phyloP scores from a whole-genome alignment of 1,284 basidiomycete species.

The Fomitopsis palustris region DNA sequence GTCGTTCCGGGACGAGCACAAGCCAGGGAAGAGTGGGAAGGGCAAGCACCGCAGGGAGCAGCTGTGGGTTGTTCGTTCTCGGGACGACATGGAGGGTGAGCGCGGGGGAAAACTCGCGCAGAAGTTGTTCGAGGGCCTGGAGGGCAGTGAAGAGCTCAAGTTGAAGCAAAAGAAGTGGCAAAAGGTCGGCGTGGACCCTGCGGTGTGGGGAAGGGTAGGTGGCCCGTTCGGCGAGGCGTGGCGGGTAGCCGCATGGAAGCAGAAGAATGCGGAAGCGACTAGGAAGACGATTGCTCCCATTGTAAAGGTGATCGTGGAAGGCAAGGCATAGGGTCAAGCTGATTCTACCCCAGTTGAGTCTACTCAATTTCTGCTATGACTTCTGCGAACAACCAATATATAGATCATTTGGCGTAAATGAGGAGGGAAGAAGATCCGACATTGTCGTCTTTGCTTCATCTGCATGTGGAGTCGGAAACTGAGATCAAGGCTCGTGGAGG shows the following conservation, averaged over 20 bases:
- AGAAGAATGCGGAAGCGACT: conserved; percentile 71
- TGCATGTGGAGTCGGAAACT: too few species aligned
- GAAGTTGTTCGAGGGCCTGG: conserved; percentile 53
- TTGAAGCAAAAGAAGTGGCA: conserved; percentile 42
- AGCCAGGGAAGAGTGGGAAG: conserved; percentile 43
- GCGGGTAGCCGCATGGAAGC: conserved; percentile 61
- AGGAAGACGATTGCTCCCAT: conserved; percentile 82
- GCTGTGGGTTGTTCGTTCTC: conserved; percentile 51
- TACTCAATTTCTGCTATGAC: too few species aligned
- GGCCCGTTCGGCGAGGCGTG: conserved; percentile 23
- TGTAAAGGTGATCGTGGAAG: conserved; percentile 46
- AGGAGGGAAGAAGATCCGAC: too few species aligned
- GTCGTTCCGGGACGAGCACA: conserved; percentile 45
- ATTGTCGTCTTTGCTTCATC: too few species aligned
- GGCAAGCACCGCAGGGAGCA: conserved; percentile 69
- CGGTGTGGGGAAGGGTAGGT: conserved; percentile 18
- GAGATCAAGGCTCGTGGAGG: too few species aligned
- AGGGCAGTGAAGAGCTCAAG: conserved; percentile 47
- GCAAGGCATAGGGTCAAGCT: not conserved
- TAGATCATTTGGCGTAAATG: too few species aligned
- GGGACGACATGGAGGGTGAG: conserved; percentile 18
- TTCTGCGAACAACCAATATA: too few species aligned
- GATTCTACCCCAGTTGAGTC: too few species aligned
- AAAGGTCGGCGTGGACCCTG: conserved; percentile 22
- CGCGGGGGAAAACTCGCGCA: conserved; percentile 31